Percentiles rank a stretch among this genome's conserved stretches.
These are phyloP conservation scores for Nidularia pulvinata DNA, from an alignment of 768 basidiomycete species.

Conservation along the genomic window DNA sequence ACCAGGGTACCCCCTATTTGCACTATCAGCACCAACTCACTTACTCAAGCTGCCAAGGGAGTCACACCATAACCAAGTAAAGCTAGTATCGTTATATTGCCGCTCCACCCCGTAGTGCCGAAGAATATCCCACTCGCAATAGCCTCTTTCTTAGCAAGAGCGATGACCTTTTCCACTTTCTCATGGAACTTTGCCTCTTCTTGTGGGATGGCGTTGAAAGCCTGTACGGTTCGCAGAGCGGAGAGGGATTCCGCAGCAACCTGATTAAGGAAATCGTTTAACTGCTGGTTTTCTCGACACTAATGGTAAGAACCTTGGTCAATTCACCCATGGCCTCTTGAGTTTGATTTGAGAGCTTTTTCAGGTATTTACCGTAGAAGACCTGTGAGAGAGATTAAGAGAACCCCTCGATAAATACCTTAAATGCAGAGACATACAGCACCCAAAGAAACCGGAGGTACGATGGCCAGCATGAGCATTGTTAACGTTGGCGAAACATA, in stretches of 20 bases:
- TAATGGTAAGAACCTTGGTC: conserved; percentile 61
- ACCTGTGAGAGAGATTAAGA: conserved; percentile 48
- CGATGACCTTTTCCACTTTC: conserved; percentile 62
- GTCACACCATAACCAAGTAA: conserved; percentile 86
- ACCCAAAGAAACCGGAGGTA: conserved; percentile 85
- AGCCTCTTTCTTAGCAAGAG: conserved; percentile 83
- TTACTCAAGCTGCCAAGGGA: no score
- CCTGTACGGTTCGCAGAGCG: conserved; percentile 87
- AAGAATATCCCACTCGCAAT: conserved; percentile 92
- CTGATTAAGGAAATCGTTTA: conserved; percentile 26
- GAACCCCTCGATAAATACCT: no score
- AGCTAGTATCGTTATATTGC: conserved; percentile 88
- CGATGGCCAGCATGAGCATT: conserved; percentile 88
- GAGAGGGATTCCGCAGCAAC: conserved; percentile 91
- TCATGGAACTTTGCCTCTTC: conserved; percentile 80
- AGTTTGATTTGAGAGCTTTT: conserved; percentile 86
- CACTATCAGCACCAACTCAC: not conserved
- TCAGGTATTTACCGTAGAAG: conserved; percentile 94
- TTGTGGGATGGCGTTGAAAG: conserved; percentile 81
- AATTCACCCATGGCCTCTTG: conserved; percentile 97
- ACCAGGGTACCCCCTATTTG: conserved; percentile 85
- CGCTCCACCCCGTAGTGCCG: conserved; percentile 90
- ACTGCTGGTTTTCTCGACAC: not conserved
- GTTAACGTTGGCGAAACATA: conserved; percentile 90
- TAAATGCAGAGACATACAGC: conserved; percentile 68